Conservation (phyloP, 164 flowering plant genomes). For the Vitis riparia region DNA sequence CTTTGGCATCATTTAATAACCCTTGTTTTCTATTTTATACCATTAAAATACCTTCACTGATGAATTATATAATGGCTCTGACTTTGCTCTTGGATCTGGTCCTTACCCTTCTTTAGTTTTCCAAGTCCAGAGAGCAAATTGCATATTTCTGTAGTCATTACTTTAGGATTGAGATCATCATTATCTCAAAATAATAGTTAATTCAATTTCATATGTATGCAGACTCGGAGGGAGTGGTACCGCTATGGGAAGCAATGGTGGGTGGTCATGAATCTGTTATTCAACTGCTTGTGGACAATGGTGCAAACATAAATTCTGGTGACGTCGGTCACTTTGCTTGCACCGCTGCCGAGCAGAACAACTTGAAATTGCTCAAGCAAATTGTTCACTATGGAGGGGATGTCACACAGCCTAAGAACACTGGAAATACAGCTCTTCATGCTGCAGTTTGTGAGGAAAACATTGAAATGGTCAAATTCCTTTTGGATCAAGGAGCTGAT, state of each 20-base stretch:
- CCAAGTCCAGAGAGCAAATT: neutral
- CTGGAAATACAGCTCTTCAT: constrained; percentile 78
- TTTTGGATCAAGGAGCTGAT: constrained; percentile 60
- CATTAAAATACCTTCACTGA: no score
- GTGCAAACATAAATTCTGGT: constrained; percentile 49
- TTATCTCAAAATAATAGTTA: neutral
- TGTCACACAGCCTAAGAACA: constrained; percentile 39
- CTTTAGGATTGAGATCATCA: no score
- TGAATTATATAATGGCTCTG: no score
- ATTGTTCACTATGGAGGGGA: constrained; percentile 55
- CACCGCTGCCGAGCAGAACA: constrained; percentile 69
- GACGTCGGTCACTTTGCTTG: constrained; percentile 74
- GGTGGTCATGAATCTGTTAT: constrained; percentile 45
- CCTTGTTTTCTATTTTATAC: no score
- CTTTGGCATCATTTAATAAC: neutral
- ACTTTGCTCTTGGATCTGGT: neutral
- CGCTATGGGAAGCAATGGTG: constrained; percentile 86
- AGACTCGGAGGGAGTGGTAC: constrained; percentile 79
- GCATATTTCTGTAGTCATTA: neutral
- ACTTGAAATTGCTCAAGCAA: constrained; percentile 51
- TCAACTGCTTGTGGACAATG: constrained; percentile 50
- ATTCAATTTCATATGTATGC: constrained; percentile 7
- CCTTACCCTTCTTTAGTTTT: neutral
- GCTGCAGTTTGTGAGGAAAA: constrained; percentile 81
- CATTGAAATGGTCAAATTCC: constrained; percentile 52